phyloP scores from a whole-genome alignment of 148 eudicot genomes.

The Polygonum maritimum region DNA sequence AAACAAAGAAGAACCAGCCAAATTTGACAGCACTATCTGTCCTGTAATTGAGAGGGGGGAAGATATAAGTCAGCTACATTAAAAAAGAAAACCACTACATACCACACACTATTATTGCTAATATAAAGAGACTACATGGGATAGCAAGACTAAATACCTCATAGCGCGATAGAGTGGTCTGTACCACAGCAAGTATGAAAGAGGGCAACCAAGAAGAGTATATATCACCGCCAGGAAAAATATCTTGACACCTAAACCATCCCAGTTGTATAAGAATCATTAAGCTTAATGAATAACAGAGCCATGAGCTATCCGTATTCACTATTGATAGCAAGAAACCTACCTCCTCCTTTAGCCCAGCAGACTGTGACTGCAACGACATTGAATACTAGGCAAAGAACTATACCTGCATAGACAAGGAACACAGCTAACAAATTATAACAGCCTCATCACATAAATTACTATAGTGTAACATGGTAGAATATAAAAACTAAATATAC shows the following conservation, averaged over 20 bases:
- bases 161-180: constrained; percentile 94
- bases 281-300: neutral
- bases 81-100: neutral
- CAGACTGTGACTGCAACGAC: constrained; percentile 70
- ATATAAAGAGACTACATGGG: neutral
- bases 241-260: constrained; percentile 63
- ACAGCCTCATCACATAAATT: neutral
- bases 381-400: constrained; percentile 73
- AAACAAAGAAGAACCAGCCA: constrained; percentile 90
- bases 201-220: constrained; percentile 71
- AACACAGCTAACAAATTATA: neutral
- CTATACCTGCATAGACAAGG: constrained; percentile 49
- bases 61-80: constrained; percentile 1
- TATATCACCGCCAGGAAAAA: constrained; percentile 85
- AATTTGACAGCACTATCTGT: constrained; percentile 93
- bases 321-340: constrained; percentile 10
- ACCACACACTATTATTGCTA: neutral
- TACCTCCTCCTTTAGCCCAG: constrained; percentile 92
- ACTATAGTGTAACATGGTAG: neutral
- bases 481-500: neutral
- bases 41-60: constrained; percentile 35
- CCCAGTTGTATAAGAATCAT: constrained; percentile 17
- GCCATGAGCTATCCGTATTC: neutral
- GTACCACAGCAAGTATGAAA: constrained; percentile 88
- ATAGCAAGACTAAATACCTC: constrained; percentile 45